These are phyloP conservation scores for Colletotrichum scovillei DNA, from an alignment of 2,329 filamentous ascomycete species.

Conservation along the genomic window DNA sequence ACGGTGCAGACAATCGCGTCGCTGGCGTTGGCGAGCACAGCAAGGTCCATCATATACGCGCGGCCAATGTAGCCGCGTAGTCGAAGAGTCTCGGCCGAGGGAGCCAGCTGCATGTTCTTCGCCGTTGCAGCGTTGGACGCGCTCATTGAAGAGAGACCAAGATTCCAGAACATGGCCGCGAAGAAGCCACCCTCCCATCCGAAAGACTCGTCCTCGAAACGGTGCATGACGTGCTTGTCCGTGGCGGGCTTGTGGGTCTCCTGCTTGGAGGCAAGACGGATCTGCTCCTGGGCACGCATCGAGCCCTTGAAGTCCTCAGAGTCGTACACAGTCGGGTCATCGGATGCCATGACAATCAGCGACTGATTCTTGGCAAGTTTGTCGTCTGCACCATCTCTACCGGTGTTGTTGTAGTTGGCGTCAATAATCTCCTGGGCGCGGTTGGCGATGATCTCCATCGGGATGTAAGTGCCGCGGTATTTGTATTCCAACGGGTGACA, in stretches of 20 bases:
- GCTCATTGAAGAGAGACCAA: slow-evolving; percentile 65
- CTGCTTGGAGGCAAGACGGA: slow-evolving; percentile 77
- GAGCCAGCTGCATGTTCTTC: slow-evolving; percentile 46
- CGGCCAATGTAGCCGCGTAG: slow-evolving; percentile 80
- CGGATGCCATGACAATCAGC: slow-evolving; percentile 77
- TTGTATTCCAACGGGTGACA: slow-evolving; percentile 81
- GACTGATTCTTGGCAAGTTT: slow-evolving; percentile 51
- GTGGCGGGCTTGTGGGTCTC: slow-evolving; percentile 53
- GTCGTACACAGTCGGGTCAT: slow-evolving; percentile 81
- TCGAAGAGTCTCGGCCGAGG: slow-evolving; percentile 67
- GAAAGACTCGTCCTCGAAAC: slow-evolving; percentile 79
- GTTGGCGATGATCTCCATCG: slow-evolving; percentile 74
- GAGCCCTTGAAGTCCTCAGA: slow-evolving; percentile 70
- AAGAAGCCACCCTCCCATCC: slow-evolving; percentile 94
- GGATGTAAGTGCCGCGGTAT: slow-evolving; percentile 82
- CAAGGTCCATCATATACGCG: slow-evolving; percentile 85
- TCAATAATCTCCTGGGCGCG: slow-evolving; percentile 68
- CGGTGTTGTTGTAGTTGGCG: slow-evolving; percentile 56
- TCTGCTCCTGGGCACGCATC: slow-evolving; percentile 77
- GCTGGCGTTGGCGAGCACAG: slow-evolving; percentile 74
- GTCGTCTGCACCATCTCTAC: slow-evolving; percentile 47
- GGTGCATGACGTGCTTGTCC: slow-evolving; percentile 65
- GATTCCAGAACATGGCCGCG: slow-evolving; percentile 81
- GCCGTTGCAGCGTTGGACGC: slow-evolving; percentile 48
- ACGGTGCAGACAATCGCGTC: slow-evolving; percentile 83